Evolutionary conservation across 306 rosid genomes (phyloP), one percentile per base, ranked within the genome.

Genomic region (Dryas octopetala): DNA sequence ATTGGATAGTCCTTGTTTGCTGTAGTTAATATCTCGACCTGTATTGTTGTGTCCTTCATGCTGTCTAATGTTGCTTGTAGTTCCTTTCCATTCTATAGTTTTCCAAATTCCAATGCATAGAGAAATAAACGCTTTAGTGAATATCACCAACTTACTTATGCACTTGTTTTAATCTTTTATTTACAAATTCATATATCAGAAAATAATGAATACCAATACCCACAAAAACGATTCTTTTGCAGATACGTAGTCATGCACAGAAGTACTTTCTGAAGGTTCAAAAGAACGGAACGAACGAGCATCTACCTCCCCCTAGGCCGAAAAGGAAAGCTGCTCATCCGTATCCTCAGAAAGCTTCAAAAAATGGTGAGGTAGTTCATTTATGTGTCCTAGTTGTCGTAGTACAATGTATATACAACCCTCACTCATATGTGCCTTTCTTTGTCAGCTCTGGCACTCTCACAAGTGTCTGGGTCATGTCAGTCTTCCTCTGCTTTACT

Each of bases 191-290:
- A 13, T 73, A 5, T 10, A 40, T 45, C n/a, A 8, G 58, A 45
- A n/a, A 26, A 59, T 44, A 23, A 23, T 26, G 60, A 13, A 74
- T 58, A 47, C 62, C 44, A 51, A 47, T 55, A 69, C 76, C 48
- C 26, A 51, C 3, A 13, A 61, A 53, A 70, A 47, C 26, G 73
- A 47, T 64, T 47, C 12, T 64, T 77, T 68, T 59, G 79, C 81
- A 91, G 97, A 95, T 91, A 80, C 96, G 97, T 28, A 95, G 98
- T 85, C 98, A 95, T 83, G 97, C 98, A 13, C 98, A 95, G 49
- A 95, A 95, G 74, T 95, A 95, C 80, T 95, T 95, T 83, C 85
- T 88, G 54, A 95, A 95, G 84, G 98, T 90, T 89, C 98, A 95
- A 65, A 95, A 95, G 88, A 95, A 75, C 75, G 97, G 98, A 78